Evolutionary conservation across 345 rosid genomes (phyloP), one percentile per base, ranked within the genome.

Genomic region (Raphanus raphanistrum): DNA sequence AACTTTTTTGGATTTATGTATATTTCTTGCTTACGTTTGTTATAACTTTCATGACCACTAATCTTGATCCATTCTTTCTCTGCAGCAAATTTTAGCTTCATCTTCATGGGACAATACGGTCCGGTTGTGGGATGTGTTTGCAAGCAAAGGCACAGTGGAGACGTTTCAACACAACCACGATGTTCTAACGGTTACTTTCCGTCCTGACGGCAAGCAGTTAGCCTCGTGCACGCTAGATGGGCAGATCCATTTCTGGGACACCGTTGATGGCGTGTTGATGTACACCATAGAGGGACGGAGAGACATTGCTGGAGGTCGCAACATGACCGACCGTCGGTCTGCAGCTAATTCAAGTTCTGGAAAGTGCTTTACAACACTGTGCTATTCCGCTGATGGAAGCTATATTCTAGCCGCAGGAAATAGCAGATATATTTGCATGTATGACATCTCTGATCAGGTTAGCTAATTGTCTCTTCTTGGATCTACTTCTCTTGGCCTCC

Each of bases 41-140:
- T 73, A 78, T 9, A 63, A 35, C 27, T 16, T 26, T 7, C 41
- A 59, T 72, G 54, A 62, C 21, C 21, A 21, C 58, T 79, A 10
- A 33, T 50, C 7, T 35, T 52, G 45, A 25, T 68, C 31, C 21
- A 57, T 69, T 28, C 13, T 64, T 48, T 70, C 36, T 11, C 15
- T 64, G 70, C 82, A 80, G 82, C 82, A 80, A 80, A 27, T 74
- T 58, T 82, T 95, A 78, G 97, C 97, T 82, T 95, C 99, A 66
- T 95, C 99, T 43, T 95, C 99, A 29, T 92, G 99, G 99, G 99
- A 95, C 85, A 90, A 86, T 77, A 88, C 97, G 16, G 98, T 95
- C 79, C 85, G 91, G 60, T 72, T 95, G 68, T 95, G 99, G 99
- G 93, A 92, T 84, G 94, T 91, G 73, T 95, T 91, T 83, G 90